Evolutionary conservation across 768 basidiomycete species (phyloP).

Genomic region (Trametes meyenii): DNA sequence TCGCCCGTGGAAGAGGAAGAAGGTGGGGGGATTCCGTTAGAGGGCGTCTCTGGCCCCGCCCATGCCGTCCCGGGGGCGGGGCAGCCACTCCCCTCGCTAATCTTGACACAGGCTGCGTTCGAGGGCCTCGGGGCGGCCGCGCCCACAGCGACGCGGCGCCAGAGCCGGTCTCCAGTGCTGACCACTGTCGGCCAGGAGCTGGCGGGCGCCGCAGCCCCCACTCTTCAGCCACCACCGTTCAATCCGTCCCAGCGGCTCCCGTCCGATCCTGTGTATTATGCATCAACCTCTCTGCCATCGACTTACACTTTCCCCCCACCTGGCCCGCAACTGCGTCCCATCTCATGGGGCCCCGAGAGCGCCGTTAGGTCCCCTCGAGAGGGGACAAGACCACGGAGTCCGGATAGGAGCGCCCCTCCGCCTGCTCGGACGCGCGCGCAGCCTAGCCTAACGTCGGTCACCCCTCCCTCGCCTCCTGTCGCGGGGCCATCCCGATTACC

Average conservation of each 20-base stretch:
- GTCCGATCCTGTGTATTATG: constrained; percentile 18
- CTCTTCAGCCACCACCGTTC: constrained; percentile 6
- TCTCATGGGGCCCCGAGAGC: constrained; percentile 13
- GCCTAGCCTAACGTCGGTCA: neutral
- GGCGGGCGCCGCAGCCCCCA: constrained; percentile 1
- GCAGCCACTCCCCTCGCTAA: constrained; percentile 12
- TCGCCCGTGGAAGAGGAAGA: neutral
- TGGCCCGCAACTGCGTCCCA: constrained; percentile 19
- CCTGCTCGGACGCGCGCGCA: constrained; percentile 1
- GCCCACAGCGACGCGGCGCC: neutral
- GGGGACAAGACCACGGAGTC: constrained; percentile 1
- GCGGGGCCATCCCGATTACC: constrained; percentile 17
- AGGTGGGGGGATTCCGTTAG: neutral
- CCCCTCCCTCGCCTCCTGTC: constrained; percentile 14
- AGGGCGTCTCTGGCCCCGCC: constrained; percentile 1
- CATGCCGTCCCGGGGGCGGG: constrained; percentile 1
- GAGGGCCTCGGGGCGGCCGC: neutral
- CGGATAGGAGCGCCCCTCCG: constrained; percentile 18
- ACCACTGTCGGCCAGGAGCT: constrained; percentile 1
- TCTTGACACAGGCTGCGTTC: constrained; percentile 5
- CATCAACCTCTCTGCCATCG: constrained; percentile 5
- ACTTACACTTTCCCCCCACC: neutral
- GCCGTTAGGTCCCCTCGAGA: neutral
- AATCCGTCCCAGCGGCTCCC: neutral
- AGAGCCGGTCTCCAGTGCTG: constrained; percentile 1